Conservation (phyloP, 208 protist genomes). For the Phytomonas sp. region DNA sequence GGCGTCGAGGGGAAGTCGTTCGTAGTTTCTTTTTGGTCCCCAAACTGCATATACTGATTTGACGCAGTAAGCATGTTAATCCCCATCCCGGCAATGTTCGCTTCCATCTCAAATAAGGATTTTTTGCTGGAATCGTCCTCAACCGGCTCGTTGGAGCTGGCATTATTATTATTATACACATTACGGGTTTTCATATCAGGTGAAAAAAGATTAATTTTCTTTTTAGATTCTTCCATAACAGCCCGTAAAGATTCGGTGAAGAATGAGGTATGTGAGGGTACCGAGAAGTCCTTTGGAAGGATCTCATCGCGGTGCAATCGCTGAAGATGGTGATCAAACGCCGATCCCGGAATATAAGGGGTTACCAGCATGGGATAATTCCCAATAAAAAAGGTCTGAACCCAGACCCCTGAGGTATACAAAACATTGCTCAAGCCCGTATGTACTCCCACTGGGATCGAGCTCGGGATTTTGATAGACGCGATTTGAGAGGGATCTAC, state of each 20-base stretch:
- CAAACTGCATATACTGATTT: not conserved
- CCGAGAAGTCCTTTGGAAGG: not conserved
- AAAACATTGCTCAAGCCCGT: constrained; percentile 23
- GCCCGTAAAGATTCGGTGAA: not conserved
- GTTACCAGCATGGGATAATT: constrained; percentile 49
- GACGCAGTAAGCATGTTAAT: not conserved
- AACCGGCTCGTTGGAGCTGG: not conserved
- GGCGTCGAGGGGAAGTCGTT: not conserved
- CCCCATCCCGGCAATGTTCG: not conserved
- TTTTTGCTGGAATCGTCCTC: not conserved
- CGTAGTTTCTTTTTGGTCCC: not conserved
- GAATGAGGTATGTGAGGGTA: not conserved
- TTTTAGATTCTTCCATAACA: not conserved
- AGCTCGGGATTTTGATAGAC: not conserved
- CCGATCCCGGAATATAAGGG: constrained; percentile 46
- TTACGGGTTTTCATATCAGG: not conserved
- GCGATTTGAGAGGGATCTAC: not conserved
- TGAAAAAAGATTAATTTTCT: not conserved
- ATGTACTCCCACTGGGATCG: not conserved
- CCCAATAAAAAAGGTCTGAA: constrained; percentile 41
- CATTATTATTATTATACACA: not conserved
- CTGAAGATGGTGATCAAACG: constrained; percentile 36
- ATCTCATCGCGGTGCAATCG: constrained; percentile 2
- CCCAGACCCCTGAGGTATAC: constrained; percentile 52
- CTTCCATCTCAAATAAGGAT: not conserved